These are phyloP conservation scores for Cladophialophora carrionii DNA, from an alignment of 2,329 filamentous ascomycete species.

Conservation along the genomic window DNA sequence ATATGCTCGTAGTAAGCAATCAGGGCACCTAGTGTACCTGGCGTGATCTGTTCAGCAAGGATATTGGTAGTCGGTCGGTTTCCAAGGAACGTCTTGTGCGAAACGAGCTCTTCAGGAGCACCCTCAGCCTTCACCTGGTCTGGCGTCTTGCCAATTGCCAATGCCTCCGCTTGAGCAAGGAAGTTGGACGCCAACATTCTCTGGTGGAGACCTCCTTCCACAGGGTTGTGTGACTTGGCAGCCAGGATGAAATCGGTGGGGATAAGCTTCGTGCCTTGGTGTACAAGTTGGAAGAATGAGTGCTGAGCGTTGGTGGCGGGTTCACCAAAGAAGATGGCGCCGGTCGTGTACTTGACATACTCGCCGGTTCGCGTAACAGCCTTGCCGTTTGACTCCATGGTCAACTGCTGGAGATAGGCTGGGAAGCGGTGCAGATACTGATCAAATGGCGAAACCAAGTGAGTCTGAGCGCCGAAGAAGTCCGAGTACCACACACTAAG, in stretches of 20 bases:
- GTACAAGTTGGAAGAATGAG: conserved; percentile 99
- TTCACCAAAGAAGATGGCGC: conserved; percentile 94
- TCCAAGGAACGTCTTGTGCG: conserved; percentile 99
- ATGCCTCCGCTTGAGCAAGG: conserved; percentile 54
- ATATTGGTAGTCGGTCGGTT: conserved; percentile 97
- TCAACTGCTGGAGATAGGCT: conserved; percentile 97
- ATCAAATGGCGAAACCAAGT: conserved; percentile 96
- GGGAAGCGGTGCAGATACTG: conserved; percentile 99
- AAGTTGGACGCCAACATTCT: conserved; percentile 61
- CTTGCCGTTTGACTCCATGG: conserved; percentile 99
- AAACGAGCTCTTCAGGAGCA: conserved; percentile 63
- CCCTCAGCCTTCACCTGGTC: conserved; percentile 55
- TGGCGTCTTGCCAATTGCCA: conserved; percentile 59
- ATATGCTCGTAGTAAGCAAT: conserved; percentile 99
- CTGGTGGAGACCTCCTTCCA: conserved; percentile 90
- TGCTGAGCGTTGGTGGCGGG: conserved; percentile 99
- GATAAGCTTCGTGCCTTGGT: conserved; percentile 99
- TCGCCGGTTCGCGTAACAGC: conserved; percentile 84
- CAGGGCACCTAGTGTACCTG: conserved; percentile 86
- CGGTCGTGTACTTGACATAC: conserved; percentile 96
- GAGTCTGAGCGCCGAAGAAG: conserved; percentile 97
- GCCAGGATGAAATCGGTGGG: conserved; percentile 97
- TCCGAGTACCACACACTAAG: conserved; percentile 98
- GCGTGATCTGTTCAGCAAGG: conserved; percentile 89
- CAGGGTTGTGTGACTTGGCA: conserved; percentile 94